These are phyloP conservation scores for Kuraishia hungarica DNA, from an alignment of 805 yeast genomes.

Conservation along the genomic window DNA sequence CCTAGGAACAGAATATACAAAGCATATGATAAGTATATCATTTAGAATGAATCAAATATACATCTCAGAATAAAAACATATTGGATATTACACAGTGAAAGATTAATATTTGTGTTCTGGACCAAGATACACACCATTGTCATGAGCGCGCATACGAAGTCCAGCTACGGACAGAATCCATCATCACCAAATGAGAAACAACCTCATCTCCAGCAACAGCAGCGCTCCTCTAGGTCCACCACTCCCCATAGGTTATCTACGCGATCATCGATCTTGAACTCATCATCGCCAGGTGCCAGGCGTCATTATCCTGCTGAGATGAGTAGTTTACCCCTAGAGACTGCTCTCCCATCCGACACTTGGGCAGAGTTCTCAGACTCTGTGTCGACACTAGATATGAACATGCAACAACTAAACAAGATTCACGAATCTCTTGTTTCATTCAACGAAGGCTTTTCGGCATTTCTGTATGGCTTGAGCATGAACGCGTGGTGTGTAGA, in stretches of 20 bases:
- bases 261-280: not conserved
- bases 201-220: not conserved
- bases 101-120: too few relatives aligned
- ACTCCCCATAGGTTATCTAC: not conserved
- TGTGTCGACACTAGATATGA: slow-evolving; percentile 45
- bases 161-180: not conserved
- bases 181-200: not conserved
- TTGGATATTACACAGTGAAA: too few relatives aligned
- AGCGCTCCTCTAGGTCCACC: not conserved
- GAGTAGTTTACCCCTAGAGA: slow-evolving; percentile 32
- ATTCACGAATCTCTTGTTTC: slow-evolving; percentile 54
- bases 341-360: slow-evolving; percentile 29
- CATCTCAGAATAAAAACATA: too few relatives aligned
- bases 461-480: slow-evolving; percentile 71
- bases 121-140: not conserved
- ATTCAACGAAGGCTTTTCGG: slow-evolving; percentile 73
- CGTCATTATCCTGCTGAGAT: slow-evolving; percentile 34
- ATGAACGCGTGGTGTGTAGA: slow-evolving; percentile 88
- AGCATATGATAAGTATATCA: too few relatives aligned
- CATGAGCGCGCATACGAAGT: not conserved
- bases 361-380: slow-evolving; percentile 35
- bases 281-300: slow-evolving; percentile 29
- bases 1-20: not conserved
- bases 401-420: slow-evolving; percentile 45
- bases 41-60: too few relatives aligned